These are phyloP conservation scores for Amanita muscaria DNA, from an alignment of 768 basidiomycete genomes.

Conservation along the genomic window DNA sequence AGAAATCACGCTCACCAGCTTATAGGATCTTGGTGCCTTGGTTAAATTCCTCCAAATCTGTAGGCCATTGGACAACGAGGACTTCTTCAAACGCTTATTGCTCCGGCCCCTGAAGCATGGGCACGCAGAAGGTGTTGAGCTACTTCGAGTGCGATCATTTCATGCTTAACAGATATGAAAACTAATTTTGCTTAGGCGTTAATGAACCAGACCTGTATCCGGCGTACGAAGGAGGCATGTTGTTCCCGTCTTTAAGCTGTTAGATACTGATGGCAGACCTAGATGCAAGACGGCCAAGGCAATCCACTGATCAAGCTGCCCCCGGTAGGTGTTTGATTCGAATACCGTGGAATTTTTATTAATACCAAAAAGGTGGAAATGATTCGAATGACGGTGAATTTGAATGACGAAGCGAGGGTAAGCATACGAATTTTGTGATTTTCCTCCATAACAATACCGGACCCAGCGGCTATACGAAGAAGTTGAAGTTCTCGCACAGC, in stretches of 20 bases:
- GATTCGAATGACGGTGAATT: conserved; percentile 61
- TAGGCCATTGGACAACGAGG: conserved; percentile 71
- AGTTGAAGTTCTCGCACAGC: conserved; percentile 53
- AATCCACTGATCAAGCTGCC: conserved; percentile 70
- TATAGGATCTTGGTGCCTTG: conserved; percentile 81
- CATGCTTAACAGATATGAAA: conserved; percentile 5
- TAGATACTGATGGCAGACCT: conserved; percentile 3
- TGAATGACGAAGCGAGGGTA: conserved; percentile 59
- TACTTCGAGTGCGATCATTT: conserved; percentile 49
- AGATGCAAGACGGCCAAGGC: conserved; percentile 83
- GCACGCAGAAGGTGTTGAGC: conserved; percentile 54
- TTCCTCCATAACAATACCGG: no score
- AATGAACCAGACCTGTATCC: conserved; percentile 72
- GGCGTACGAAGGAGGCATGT: conserved; percentile 71
- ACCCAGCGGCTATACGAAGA: conserved; percentile 57
- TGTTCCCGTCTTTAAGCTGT: neutral
- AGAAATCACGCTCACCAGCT: neutral
- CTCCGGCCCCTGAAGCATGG: conserved; percentile 71
- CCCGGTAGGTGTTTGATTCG: conserved; percentile 30
- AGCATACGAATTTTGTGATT: no score
- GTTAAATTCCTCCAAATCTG: conserved; percentile 83
- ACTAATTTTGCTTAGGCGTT: conserved; percentile 38
- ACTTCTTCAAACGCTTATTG: conserved; percentile 73
- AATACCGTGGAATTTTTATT: neutral
- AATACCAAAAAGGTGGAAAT: conserved; percentile 54